phyloP scores from a whole-genome alignment of 176 grass and related monocot genomes.

The Avena eriantha region DNA sequence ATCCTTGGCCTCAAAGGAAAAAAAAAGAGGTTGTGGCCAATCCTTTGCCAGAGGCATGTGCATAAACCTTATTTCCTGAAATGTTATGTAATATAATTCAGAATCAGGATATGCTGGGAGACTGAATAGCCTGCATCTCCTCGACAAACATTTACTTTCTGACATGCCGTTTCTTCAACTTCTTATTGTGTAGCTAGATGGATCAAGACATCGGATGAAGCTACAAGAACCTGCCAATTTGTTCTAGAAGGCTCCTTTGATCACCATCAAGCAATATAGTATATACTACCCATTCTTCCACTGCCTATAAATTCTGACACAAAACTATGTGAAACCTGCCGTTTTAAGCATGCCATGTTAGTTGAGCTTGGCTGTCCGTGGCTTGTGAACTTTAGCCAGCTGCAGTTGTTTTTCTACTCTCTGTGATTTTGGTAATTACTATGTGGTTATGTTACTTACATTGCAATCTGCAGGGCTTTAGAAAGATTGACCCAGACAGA shows the following conservation, averaged over 20 bases:
- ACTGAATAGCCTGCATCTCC: conserved; percentile 21
- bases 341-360: not conserved
- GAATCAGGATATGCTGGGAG: conserved; percentile 28
- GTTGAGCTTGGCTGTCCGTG: not conserved
- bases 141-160: conserved; percentile 44
- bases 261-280: conserved; percentile 53
- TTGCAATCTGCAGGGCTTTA: conserved; percentile 75
- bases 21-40: not conserved
- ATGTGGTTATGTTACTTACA: not conserved
- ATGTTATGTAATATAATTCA: conserved; percentile 29
- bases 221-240: conserved; percentile 50
- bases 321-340: conserved; percentile 51
- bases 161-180: conserved; percentile 55
- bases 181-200: conserved; percentile 80
- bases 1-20: not conserved
- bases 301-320: not conserved
- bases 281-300: conserved; percentile 44
- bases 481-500: conserved; percentile 76
- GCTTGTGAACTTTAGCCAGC: conserved; percentile 12
- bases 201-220: conserved; percentile 61
- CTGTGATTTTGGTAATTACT: not conserved
- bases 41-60: conserved; percentile 26
- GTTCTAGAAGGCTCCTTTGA: conserved; percentile 52
- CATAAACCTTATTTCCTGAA: conserved; percentile 20
- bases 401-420: not conserved